Percentiles rank a stretch among this genome's conserved stretches.
phyloP scores from a whole-genome alignment of 2,329 filamentous ascomycete species.

The Venturia carpophila region DNA sequence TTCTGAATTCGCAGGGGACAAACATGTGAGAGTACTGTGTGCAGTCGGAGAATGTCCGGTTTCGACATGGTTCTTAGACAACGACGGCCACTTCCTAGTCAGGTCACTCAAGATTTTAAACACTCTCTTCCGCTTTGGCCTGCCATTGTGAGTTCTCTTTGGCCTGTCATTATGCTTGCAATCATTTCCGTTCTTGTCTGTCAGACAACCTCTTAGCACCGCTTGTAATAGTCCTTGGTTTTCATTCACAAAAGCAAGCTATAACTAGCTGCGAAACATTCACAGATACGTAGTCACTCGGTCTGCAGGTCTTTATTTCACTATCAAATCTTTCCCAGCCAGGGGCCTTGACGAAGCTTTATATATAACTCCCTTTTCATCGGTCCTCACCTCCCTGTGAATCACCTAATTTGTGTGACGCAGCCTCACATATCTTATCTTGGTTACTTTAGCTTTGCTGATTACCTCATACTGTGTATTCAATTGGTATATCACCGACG shows the following conservation, averaged over 20 bases:
- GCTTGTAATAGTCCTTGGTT: background rate
- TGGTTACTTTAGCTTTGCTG: background rate
- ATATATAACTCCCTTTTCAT: background rate
- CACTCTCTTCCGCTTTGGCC: background rate
- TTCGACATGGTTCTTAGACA: background rate
- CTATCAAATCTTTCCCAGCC: background rate
- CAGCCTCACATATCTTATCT: conserved; percentile 1
- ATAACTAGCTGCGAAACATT: background rate
- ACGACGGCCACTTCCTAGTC: background rate
- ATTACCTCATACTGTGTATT: background rate
- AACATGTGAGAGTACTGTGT: conserved; percentile 9
- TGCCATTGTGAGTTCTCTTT: background rate
- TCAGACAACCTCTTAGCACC: too few species aligned
- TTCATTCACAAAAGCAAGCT: background rate
- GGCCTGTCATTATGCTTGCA: background rate
- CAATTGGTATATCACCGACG: background rate
- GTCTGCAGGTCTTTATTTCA: background rate
- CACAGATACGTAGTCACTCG: background rate
- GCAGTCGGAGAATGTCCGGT: background rate
- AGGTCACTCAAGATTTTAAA: background rate
- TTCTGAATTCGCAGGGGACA: background rate
- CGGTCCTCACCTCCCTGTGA: background rate
- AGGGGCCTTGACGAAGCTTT: background rate
- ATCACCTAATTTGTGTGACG: background rate
- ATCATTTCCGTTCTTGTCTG: background rate